Evolutionary conservation across 805 yeast species (phyloP).

Genomic region (Phaffomyces opuntiae): DNA sequence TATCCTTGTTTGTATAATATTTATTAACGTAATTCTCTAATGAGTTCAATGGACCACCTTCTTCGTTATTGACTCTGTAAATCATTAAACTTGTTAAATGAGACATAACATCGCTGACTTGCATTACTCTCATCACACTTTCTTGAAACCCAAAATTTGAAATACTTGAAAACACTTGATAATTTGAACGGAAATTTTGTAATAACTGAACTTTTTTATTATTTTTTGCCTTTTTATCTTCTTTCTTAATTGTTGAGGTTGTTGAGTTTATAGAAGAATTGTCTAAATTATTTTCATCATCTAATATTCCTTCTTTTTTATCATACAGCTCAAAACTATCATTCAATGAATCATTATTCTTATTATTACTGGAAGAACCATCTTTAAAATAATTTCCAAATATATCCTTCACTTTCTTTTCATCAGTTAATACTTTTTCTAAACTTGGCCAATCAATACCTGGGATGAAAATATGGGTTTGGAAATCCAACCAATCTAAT

Average conservation of each 20-base stretch:
- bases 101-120: slow-evolving; percentile 74
- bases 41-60: slow-evolving; percentile 49
- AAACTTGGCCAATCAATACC: slow-evolving; percentile 39
- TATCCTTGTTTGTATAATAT: slow-evolving; percentile 4
- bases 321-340: background rate
- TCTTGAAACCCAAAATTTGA: slow-evolving; percentile 58
- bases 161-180: slow-evolving; percentile 40
- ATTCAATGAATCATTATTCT: background rate
- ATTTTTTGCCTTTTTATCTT: background rate
- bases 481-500: slow-evolving; percentile 68
- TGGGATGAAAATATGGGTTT: slow-evolving; percentile 39
- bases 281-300: slow-evolving; percentile 1
- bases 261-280: background rate
- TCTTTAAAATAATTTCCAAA: slow-evolving; percentile 5
- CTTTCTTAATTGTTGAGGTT: slow-evolving; percentile 2
- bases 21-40: slow-evolving; percentile 34
- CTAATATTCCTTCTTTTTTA: background rate
- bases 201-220: slow-evolving; percentile 15
- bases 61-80: slow-evolving; percentile 41
- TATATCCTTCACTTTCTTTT: slow-evolving; percentile 14
- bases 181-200: slow-evolving; percentile 29
- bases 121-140: slow-evolving; percentile 61
- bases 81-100: slow-evolving; percentile 59
- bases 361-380: background rate
- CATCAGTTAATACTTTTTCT: slow-evolving; percentile 33